Base-by-base conservation (phyloP, 2,329 filamentous ascomycete genomes). In the Aspergillus felis region DNA sequence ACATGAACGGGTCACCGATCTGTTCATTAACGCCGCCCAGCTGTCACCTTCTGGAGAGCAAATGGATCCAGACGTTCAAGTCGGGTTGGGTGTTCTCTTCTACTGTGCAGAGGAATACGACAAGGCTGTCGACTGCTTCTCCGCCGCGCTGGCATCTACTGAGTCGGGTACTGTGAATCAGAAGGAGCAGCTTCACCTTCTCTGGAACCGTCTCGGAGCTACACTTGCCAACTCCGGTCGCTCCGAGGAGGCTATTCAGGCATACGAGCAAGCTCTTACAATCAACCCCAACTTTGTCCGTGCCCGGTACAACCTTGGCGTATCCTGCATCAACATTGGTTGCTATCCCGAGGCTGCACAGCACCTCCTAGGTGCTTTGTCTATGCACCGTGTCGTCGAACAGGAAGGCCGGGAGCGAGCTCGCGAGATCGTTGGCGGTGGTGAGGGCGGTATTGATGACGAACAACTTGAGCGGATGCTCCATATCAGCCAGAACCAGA, bases 81-180 rank as follows among this genome's bases (percentile, higher is more conserved):
- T 99, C 57, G 94, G 94, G 1, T 83, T 99, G 1, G 95, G 95
- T 38, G 94, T 99, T 4, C 84, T 99, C 17, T 97, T 99, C 79
- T 99, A 99, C 77, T 94, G 93, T 53, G 92, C 91, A 29, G 94
- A 99, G 76, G 93, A 97, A 71, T 97, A 97, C 79, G 91, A 94
- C 72, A 99, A 99, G 79, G 94, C 94, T 0, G 93, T 99, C 41
- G 94, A 99, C 79, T 99, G 95, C 81, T 99, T 99, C 84, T 90
- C 89, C 56, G 88, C 93, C 0, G 93, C 95, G 0, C 85, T 99
- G 25, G 90, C 91, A 58, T 91, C 87, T 25, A 91, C 90, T 0
- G 92, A 96, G 75, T 84, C 87, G 38, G 94, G 94, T 57, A 85
- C 86, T 8, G 89, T 87, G 58, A 97, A 97, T 77, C 87, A 91